phyloP scores from a whole-genome alignment of 352 stramenopile species.

The Peronospora tabacina region DNA sequence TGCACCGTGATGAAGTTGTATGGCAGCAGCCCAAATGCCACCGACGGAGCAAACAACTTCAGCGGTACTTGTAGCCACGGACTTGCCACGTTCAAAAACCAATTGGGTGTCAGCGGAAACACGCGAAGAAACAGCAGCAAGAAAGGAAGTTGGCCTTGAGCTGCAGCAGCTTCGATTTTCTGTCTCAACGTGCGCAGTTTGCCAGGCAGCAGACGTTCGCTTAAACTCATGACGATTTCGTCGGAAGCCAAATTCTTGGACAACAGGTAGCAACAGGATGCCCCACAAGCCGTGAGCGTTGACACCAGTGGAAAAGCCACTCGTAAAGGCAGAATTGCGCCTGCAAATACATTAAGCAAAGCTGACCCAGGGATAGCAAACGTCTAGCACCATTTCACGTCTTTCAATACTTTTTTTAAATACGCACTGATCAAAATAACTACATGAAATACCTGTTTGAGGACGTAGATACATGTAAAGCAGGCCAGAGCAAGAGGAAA shows the following conservation, averaged over 20 bases:
- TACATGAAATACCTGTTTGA: conserved; percentile 55
- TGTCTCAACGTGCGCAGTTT: conserved; percentile 45
- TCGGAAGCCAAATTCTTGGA: conserved; percentile 57
- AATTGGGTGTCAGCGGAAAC: conserved; percentile 81
- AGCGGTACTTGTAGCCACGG: conserved; percentile 71
- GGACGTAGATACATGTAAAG: conserved; percentile 65
- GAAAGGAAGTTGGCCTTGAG: conserved; percentile 43
- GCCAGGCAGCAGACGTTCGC: conserved; percentile 49
- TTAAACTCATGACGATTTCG: conserved; percentile 46
- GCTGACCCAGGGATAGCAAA: conserved; percentile 77
- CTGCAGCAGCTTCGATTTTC: conserved; percentile 46
- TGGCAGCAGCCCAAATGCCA: conserved; percentile 62
- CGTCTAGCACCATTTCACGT: conserved; percentile 30
- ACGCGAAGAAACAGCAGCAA: conserved; percentile 69
- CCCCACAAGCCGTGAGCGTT: conserved; percentile 54
- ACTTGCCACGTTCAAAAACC: conserved; percentile 78
- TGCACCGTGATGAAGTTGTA: conserved; percentile 84
- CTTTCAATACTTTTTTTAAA: too few species aligned
- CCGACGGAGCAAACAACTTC: conserved; percentile 50
- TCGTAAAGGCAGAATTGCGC: conserved; percentile 48
- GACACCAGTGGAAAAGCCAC: conserved; percentile 66
- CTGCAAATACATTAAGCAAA: conserved; percentile 69
- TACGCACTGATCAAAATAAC: conserved; percentile 5
- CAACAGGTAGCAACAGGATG: conserved; percentile 65
- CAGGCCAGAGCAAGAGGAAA: conserved; percentile 61